These are phyloP conservation scores for Apophysomyces sp. DNA, from an alignment of 371 early-diverging fungal genomes.

Conservation along the genomic window DNA sequence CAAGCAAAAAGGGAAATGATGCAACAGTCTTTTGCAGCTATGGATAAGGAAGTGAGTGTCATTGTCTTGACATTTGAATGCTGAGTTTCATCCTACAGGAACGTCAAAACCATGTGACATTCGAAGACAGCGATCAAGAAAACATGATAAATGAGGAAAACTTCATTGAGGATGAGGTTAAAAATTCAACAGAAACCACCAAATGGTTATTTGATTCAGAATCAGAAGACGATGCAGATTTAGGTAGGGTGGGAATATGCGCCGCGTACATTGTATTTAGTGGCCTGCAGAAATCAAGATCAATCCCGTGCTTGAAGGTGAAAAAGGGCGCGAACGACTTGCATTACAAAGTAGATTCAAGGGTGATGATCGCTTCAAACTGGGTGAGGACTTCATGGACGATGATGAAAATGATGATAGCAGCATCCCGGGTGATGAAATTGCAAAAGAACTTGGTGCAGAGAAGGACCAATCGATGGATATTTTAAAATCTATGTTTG, in stretches of 20 bases:
- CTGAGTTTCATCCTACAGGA: background rate
- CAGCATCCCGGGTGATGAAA: conserved; percentile 24
- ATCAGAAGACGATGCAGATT: conserved; percentile 27
- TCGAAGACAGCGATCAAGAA: conserved; percentile 27
- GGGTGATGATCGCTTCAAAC: conserved; percentile 60
- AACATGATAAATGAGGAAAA: conserved; percentile 25
- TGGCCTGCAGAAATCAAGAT: conserved; percentile 37
- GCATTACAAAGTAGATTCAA: conserved; percentile 54
- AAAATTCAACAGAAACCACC: conserved; percentile 27
- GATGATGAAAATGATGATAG: conserved; percentile 46
- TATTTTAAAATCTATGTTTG: conserved; percentile 59
- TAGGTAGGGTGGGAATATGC: conserved; percentile 9
- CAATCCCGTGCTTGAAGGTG: conserved; percentile 61
- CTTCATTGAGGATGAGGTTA: conserved; percentile 9
- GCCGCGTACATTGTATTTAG: background rate
- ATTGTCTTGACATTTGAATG: too few relatives aligned
- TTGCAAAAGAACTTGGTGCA: conserved; percentile 31
- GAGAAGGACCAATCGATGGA: conserved; percentile 52
- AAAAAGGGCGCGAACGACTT: conserved; percentile 51
- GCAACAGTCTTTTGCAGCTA: conserved; percentile 14
- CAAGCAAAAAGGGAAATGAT: conserved; percentile 23
- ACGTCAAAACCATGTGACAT: conserved; percentile 21
- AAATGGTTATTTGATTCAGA: conserved; percentile 62
- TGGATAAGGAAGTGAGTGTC: background rate
- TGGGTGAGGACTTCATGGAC: conserved; percentile 58